Conservation (phyloP, 2,329 filamentous ascomycete genomes). For the Talaromyces sp. region DNA sequence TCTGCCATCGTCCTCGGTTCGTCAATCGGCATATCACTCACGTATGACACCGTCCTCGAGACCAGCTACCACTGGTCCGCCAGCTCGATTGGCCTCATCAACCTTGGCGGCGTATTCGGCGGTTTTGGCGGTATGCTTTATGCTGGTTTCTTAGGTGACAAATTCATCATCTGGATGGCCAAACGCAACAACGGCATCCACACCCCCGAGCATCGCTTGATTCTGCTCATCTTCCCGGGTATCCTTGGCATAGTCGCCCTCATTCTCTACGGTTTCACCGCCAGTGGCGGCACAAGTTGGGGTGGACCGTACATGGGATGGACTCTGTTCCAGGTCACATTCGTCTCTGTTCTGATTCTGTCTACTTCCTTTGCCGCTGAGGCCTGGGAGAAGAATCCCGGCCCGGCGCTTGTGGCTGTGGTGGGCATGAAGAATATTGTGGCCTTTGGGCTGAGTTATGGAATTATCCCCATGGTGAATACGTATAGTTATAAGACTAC, state of each 20-base stretch:
- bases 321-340: constrained; percentile 25
- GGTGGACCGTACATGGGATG: constrained; percentile 30
- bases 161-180: constrained; percentile 29
- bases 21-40: constrained; percentile 39
- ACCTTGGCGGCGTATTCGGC: constrained; percentile 28
- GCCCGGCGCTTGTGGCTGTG: constrained; percentile 28
- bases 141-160: constrained; percentile 25
- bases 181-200: constrained; percentile 33
- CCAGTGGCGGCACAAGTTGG: constrained; percentile 25
- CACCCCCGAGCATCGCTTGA: constrained; percentile 35
- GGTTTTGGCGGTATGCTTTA: constrained; percentile 29
- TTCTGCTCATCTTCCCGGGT: constrained; percentile 32
- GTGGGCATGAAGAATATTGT: constrained; percentile 31
- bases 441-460: constrained; percentile 30
- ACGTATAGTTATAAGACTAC: constrained; percentile 26
- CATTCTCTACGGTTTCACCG: constrained; percentile 33
- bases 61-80: constrained; percentile 34
- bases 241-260: constrained; percentile 31
- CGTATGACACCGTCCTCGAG: constrained; percentile 37
- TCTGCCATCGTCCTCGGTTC: constrained; percentile 38
- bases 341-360: constrained; percentile 29
- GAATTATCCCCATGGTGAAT: constrained; percentile 26
- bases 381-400: constrained; percentile 33
- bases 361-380: constrained; percentile 36
- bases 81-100: constrained; percentile 26